Base-by-base conservation (phyloP, 78 protist species). In the Dictyostelium purpureum region DNA sequence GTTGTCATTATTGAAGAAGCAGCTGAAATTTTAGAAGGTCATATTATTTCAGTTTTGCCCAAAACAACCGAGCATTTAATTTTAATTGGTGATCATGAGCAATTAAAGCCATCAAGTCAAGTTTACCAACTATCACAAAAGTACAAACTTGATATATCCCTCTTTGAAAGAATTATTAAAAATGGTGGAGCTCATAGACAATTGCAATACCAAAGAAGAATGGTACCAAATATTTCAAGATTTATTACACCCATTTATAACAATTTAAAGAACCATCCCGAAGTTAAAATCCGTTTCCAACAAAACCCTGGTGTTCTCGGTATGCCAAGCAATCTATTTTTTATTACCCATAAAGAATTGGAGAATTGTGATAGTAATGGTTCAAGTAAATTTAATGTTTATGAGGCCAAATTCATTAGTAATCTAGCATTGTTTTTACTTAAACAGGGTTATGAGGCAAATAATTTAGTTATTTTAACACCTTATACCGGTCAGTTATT, bases 61-160 rank as follows among this genome's bases (percentile, higher is more conserved):
- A 33, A 49, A 38, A 35, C 70, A 12, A n/a, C 51, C 9, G 45
- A 88, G 19, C 98, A 94, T 57, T 63, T 98, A 18, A 57, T 96
- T 38, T 49, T 97, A 79, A 96, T 98, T 67, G 99, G 99, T 19
- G 99, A 98, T 77, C 97, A 98, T 80, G 37, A 79, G 70, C 99
- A 98, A 79, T 92, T 98, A 65, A 77, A 95, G 26, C 99, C 98
- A 5, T 40, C 92, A 2, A 37, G 61, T 28, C 45, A 35, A 40
- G 94, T 79, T 40, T 77, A 89, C 69, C 77, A 33, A 26, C 81
- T 93, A 18, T 14, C 85, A 6, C 63, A 43, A 31, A 61, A 92
- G 52, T 79, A 56, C 28, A 71, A 79, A 26, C 40, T 95, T 4
- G 61, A 77, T 78, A 45, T 85, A 6, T 96, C 98, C 10, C 79